Conservation (phyloP, 257 asterid species). For the Mitragyna speciosa region DNA sequence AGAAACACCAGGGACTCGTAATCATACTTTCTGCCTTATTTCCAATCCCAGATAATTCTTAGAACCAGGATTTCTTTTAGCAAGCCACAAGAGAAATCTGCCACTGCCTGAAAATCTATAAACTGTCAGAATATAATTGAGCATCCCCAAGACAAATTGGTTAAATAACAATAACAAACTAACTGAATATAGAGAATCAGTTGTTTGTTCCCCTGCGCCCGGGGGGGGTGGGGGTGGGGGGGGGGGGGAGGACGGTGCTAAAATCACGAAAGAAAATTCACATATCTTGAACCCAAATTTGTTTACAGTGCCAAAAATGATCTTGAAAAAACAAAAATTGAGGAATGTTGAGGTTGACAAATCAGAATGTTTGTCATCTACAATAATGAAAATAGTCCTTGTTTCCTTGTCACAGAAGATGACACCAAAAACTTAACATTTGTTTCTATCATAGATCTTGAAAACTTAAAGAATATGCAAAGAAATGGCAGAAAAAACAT, state of each 20-base stretch:
- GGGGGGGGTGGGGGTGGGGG: no score
- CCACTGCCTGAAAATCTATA: constrained; percentile 66
- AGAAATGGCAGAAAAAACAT: no score
- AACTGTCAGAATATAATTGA: constrained; percentile 6
- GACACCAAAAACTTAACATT: no score
- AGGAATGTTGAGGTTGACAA: background rate
- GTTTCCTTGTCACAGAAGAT: no score
- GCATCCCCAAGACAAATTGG: background rate
- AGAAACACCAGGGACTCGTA: constrained; percentile 13
- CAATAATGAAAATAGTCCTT: no score
- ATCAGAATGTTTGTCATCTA: background rate
- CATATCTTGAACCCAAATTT: background rate
- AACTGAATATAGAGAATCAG: background rate
- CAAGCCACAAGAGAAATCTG: constrained; percentile 84
- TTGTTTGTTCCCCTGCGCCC: no score
- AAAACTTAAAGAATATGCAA: no score
- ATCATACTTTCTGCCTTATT: constrained; percentile 80
- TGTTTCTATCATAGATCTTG: no score
- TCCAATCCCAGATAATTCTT: constrained; percentile 86
- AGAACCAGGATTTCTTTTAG: constrained; percentile 49
- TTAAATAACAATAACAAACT: background rate
- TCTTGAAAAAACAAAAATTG: background rate
- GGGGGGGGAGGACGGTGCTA: no score
- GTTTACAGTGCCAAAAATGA: background rate
- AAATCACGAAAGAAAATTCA: background rate